Base-by-base conservation (phyloP, 164 flowering plant species). In the Akebia trifoliata region DNA sequence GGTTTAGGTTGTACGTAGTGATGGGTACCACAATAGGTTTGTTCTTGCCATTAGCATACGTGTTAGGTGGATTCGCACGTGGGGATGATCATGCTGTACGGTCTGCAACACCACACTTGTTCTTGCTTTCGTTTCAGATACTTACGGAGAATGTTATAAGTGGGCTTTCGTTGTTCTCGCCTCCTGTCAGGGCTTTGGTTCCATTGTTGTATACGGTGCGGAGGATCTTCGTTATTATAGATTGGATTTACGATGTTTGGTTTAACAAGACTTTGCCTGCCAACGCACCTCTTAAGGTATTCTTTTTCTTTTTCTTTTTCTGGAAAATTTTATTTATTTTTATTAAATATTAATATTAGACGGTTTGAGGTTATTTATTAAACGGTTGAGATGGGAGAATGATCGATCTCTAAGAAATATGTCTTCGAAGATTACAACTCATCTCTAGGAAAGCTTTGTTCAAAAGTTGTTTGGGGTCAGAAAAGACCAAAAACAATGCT, bases 31-130 rank as follows among this genome's bases (percentile, higher is more conserved):
- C 81, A 0, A 47, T 89, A 2, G 97, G 98, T n/a, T 65, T 93
- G 61, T 89, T 93, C 78, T 55, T 93, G 65, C 98, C 98, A 1
- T 73, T 93, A 52, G 95, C 98, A 0, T 93, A 87, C 59, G 96
- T 87, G 17, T 57, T 93, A 15, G 98, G 98, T 5, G 98, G 96
- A 3, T 93, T 93, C 42, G 98, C 97, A 0, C 72, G 98, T 18
- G 94, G 97, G 0, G 98, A 89, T 42, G 88, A 89, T 0, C 86
- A 83, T 32, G 93, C 95, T 0, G 83, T 93, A 0, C 71, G 86
- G 8, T 87, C 88, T 0, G 97, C 97, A 0, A 82, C 95, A 1
- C 98, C 98, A 1, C 91, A 82, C 32, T 46, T 93, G 69, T 93
- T 89, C 70, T 39, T 93, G 69, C 75, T 93, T 8, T 89, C 98